Percentiles rank a stretch among this genome's conserved stretches.
Evolutionary conservation across 257 asterid species (phyloP).

Genomic region (Salvia splendens): DNA sequence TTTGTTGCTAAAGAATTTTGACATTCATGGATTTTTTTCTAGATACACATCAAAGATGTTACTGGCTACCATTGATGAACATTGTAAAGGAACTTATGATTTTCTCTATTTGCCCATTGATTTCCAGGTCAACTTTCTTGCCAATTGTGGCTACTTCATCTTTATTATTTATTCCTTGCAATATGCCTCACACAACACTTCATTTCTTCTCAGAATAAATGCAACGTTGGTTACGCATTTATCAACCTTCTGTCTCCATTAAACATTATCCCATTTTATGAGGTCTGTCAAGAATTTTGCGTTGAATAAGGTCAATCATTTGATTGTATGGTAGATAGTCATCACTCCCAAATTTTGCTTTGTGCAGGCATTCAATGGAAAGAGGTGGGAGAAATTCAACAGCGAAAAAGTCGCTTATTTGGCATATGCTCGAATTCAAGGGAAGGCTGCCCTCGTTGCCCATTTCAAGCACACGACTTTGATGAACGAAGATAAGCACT

Average conservation of each 20-base stretch:
- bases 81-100: slow-evolving; percentile 69
- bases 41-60: slow-evolving; percentile 90
- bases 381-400: slow-evolving; percentile 80
- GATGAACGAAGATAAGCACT: slow-evolving; percentile 78
- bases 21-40: slow-evolving; percentile 10
- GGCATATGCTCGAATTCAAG: slow-evolving; percentile 86
- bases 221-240: slow-evolving; percentile 92
- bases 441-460: slow-evolving; percentile 62
- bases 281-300: slow-evolving; percentile 40
- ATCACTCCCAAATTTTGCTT: neutral
- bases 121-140: slow-evolving; percentile 53
- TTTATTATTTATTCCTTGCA: neutral
- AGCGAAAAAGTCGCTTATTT: slow-evolving; percentile 77
- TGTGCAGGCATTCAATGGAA: slow-evolving; percentile 66
- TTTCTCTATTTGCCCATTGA: slow-evolving; percentile 86
- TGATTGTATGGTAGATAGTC: too few species aligned
- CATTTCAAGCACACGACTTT: slow-evolving; percentile 87
- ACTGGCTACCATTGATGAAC: slow-evolving; percentile 66
- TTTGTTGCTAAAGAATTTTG: neutral
- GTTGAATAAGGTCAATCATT: neutral
- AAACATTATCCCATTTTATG: slow-evolving; percentile 63
- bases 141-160: neutral
- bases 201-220: slow-evolving; percentile 63
- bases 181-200: slow-evolving; percentile 10
- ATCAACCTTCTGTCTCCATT: slow-evolving; percentile 76